Percentiles rank a stretch among this genome's conserved stretches.
Conservation (phyloP, 169 alveolate genomes). For the Plasmodium cynomolgi region DNA sequence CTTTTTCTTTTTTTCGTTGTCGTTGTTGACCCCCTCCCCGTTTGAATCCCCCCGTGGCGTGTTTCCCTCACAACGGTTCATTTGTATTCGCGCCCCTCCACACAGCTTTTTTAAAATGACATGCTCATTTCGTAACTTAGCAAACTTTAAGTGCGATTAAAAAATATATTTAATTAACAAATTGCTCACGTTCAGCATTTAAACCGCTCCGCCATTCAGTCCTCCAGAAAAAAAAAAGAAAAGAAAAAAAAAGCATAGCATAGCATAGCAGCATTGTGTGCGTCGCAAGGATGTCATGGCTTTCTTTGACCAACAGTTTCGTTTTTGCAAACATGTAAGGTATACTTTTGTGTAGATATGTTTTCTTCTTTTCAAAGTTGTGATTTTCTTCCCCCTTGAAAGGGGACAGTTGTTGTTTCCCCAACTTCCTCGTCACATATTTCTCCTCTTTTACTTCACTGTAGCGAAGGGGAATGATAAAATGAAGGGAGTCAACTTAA, state of each 20-base stretch:
- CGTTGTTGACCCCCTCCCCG: neutral
- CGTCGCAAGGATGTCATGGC: neutral
- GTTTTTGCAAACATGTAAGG: conserved; percentile 11
- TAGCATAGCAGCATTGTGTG: neutral
- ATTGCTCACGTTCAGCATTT: neutral
- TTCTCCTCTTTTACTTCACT: neutral
- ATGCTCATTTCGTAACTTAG: neutral
- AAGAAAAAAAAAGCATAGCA: no score
- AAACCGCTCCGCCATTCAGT: neutral
- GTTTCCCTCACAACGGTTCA: neutral
- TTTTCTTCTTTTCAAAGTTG: conserved; percentile 2
- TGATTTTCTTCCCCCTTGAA: neutral
- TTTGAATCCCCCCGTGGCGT: neutral
- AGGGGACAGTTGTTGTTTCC: neutral
- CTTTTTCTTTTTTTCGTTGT: neutral
- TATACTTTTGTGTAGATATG: neutral
- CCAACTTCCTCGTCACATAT: neutral
- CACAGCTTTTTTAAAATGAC: neutral
- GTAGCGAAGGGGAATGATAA: neutral
- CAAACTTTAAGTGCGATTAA: conserved; percentile 2
- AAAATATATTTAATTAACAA: conserved; percentile 6
- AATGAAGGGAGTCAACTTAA: neutral
- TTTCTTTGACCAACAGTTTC: neutral
- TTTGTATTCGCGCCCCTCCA: neutral
- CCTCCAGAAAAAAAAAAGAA: neutral